A percentile compares a stretch with the other conserved stretches of the same genome.
These are phyloP conservation scores for Trichoderma sp. DNA, from an alignment of 2,329 filamentous ascomycete genomes.

Conservation along the genomic window DNA sequence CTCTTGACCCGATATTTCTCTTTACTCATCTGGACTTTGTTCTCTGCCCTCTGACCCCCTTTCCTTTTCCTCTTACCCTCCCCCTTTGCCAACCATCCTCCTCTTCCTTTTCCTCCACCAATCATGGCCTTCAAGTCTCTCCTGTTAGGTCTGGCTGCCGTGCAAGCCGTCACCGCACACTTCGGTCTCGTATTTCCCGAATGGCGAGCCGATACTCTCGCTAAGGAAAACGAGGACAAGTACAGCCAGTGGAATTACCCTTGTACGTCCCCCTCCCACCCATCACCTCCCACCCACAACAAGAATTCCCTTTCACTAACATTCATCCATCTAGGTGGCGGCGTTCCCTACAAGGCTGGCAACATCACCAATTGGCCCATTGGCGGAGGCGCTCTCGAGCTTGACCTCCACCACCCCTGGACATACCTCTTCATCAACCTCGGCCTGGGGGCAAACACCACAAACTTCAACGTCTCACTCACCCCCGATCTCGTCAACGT, in stretches of 20 bases:
- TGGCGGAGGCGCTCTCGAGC: slow-evolving; percentile 45
- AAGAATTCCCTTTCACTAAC: not conserved
- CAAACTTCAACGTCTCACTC: slow-evolving; percentile 67
- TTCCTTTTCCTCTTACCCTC: not conserved
- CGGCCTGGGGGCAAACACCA: slow-evolving; percentile 48
- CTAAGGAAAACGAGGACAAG: slow-evolving; percentile 32
- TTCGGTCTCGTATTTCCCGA: slow-evolving; percentile 47
- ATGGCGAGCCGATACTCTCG: slow-evolving; percentile 49
- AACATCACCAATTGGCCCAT: slow-evolving; percentile 54
- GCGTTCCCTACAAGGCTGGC: slow-evolving; percentile 41
- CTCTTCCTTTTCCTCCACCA: not conserved
- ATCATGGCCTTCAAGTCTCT: slow-evolving; percentile 25
- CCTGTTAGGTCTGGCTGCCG: slow-evolving; percentile 35
- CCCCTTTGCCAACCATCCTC: not conserved
- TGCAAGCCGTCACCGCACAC: slow-evolving; percentile 43
- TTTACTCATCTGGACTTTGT: not conserved
- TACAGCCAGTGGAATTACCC: slow-evolving; percentile 51
- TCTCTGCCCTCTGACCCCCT: not conserved
- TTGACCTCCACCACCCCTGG: slow-evolving; percentile 52
- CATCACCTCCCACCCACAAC: not conserved
- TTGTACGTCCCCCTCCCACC: slow-evolving; percentile 38
- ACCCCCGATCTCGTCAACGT: slow-evolving; percentile 57
- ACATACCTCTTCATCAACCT: slow-evolving; percentile 54
- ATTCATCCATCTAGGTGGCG: slow-evolving; percentile 39
- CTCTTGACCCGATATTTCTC: not conserved